These are phyloP conservation scores for Entomortierella beljakovae DNA, from an alignment of 192 early-diverging fungal genomes.

Conservation along the genomic window DNA sequence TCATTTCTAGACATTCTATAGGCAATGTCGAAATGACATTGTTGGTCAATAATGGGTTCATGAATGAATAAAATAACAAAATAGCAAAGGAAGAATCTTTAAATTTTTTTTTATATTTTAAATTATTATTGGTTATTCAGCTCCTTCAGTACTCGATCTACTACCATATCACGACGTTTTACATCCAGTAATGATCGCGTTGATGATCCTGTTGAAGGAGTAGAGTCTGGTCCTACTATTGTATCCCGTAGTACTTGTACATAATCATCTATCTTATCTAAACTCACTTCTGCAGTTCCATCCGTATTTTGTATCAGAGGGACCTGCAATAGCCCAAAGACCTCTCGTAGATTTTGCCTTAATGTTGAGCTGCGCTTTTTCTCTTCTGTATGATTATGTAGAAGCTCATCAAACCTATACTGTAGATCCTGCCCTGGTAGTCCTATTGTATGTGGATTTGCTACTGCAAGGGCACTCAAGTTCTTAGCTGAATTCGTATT, in stretches of 20 bases:
- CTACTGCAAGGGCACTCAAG: not conserved
- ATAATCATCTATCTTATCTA: slow-evolving; percentile 38
- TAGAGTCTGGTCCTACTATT: slow-evolving; percentile 20
- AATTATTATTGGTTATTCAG: not conserved
- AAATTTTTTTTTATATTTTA: not conserved
- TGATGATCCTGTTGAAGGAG: not conserved
- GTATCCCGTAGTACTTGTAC: slow-evolving; percentile 39
- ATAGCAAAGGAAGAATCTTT: not conserved
- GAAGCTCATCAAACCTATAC: slow-evolving; percentile 29
- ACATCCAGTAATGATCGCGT: slow-evolving; percentile 12
- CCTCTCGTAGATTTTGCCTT: slow-evolving; percentile 24
- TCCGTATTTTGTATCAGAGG: slow-evolving; percentile 7
- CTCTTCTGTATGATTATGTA: slow-evolving; percentile 26
- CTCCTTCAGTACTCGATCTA: slow-evolving; percentile 39
- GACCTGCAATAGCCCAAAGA: slow-evolving; percentile 38
- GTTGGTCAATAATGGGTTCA: not conserved
- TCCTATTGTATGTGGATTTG: slow-evolving; percentile 9
- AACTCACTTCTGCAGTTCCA: slow-evolving; percentile 6
- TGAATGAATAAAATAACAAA: not conserved
- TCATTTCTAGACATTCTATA: slow-evolving; percentile 44
- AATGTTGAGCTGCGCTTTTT: slow-evolving; percentile 37
- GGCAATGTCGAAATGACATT: slow-evolving; percentile 3
- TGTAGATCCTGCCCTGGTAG: slow-evolving; percentile 36
- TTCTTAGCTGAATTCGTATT: not conserved
- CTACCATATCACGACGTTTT: slow-evolving; percentile 27